Base-by-base conservation (phyloP, 1,139 yeast species). In the Taphrina populina region DNA sequence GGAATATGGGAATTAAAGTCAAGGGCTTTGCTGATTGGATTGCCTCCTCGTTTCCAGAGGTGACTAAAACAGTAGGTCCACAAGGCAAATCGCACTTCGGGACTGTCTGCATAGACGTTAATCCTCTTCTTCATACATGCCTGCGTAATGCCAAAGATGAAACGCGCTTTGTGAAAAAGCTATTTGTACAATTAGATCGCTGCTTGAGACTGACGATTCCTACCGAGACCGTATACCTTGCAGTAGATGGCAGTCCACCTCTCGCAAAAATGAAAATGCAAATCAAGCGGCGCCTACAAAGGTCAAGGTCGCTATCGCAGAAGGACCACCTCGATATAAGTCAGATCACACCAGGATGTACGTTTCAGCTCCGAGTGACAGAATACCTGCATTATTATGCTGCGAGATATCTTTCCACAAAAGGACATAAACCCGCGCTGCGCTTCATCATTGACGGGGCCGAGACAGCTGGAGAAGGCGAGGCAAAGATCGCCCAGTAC, bases 1-100 rank as follows among this genome's bases (percentile, higher is more conserved):
- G 19, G 3, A 34, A 2, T 29, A 49, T 49, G 54, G 54, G 54
- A 13, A 32, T 49, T 46, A 49, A 49, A 24, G 54, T 39, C 29
- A 49, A 49, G 24, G 54, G 54, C 13, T 49, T 49, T 13, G 54
- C 54, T 11, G 54, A 49, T 7, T 49, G 54, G 54, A 40, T 49
- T 10, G 27, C 35, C 3, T 8, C 15, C 6, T 32, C 44, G n/a
- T 49, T 49, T 29, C 45, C 46, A 15, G 46, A 39, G n/a, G 32
- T 24, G 2, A 46, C 32, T 8, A 40, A 24, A 11, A 24, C 15
- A n/a, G 46, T 49, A 10, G 36, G 46, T 6, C 13, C 39, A 5
- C 17, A 37, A 11, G 46, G 30, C 24, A 41, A 20, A 3, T 17
- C 54, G 10, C 32, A 40, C 19, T 49, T 49, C 39, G 37, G 34